phyloP scores from a whole-genome alignment of 192 early-diverging fungal species.

The Coemansia sp. region DNA sequence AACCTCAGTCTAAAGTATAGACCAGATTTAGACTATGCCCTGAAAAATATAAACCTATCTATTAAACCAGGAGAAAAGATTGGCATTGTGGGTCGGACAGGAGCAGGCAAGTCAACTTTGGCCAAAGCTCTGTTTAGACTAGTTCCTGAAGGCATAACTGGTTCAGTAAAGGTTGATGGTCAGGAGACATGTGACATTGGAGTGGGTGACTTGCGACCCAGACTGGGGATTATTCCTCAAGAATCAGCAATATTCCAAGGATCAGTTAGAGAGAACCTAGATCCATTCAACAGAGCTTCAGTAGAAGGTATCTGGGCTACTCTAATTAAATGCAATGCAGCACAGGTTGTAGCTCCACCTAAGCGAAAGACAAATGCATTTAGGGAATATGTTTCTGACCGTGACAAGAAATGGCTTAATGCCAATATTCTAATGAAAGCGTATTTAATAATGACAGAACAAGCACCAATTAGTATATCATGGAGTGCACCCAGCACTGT shows the following conservation, averaged over 20 bases:
- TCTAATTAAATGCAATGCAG: slow-evolving; percentile 28
- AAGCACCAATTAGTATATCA: not conserved
- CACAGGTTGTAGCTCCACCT: not conserved
- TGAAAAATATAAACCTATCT: slow-evolving; percentile 35
- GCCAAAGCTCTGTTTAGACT: slow-evolving; percentile 59
- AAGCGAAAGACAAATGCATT: not conserved
- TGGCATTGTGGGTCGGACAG: slow-evolving; percentile 56
- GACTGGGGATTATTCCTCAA: slow-evolving; percentile 63
- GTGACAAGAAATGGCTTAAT: not conserved
- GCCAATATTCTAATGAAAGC: too few species aligned
- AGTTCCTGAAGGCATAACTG: slow-evolving; percentile 43
- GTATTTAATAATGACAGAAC: not conserved
- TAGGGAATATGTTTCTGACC: not conserved
- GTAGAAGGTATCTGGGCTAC: slow-evolving; percentile 65
- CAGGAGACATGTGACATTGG: slow-evolving; percentile 59
- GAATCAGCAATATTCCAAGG: slow-evolving; percentile 68
- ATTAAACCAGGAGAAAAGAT: slow-evolving; percentile 58
- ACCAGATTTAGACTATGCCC: slow-evolving; percentile 14
- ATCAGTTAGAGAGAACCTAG: slow-evolving; percentile 67
- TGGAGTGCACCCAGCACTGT: not conserved
- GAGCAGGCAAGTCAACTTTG: slow-evolving; percentile 62
- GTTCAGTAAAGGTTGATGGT: slow-evolving; percentile 56
- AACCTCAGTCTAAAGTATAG: slow-evolving; percentile 49
- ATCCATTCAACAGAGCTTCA: slow-evolving; percentile 55
- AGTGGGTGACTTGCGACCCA: slow-evolving; percentile 54